A percentile compares a stretch with the other conserved stretches of the same genome.
These are phyloP conservation scores for Trichocomaceae sp. DNA, from an alignment of 2,329 filamentous ascomycete genomes.

Conservation along the genomic window DNA sequence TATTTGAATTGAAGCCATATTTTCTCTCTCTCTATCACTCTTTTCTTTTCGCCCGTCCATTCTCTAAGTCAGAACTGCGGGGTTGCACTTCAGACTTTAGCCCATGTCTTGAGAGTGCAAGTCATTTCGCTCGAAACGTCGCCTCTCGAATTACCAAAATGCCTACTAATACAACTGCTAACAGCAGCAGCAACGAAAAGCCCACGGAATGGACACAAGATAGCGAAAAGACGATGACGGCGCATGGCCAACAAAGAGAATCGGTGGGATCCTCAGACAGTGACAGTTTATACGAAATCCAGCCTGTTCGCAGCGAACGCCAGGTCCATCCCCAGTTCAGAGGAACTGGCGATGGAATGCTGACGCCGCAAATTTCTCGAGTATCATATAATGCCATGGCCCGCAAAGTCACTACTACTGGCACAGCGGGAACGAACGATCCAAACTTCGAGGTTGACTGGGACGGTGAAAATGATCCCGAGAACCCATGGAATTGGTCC, in stretches of 20 bases:
- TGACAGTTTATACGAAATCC: slow-evolving; percentile 10
- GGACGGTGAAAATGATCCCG: slow-evolving; percentile 49
- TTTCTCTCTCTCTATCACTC: neutral
- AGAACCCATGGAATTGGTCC: slow-evolving; percentile 52
- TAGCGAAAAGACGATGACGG: neutral
- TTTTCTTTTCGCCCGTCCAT: too few species aligned
- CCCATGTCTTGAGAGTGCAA: neutral
- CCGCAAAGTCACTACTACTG: slow-evolving; percentile 39
- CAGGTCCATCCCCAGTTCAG: slow-evolving; percentile 8
- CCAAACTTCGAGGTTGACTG: slow-evolving; percentile 69
- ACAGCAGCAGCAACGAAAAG: neutral
- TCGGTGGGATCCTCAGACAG: slow-evolving; percentile 6
- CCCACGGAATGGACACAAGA: neutral
- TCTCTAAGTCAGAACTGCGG: neutral
- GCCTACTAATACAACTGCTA: neutral
- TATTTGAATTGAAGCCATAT: neutral
- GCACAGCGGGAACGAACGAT: slow-evolving; percentile 42
- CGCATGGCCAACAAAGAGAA: neutral
- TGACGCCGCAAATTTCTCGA: slow-evolving; percentile 27
- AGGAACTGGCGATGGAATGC: slow-evolving; percentile 10
- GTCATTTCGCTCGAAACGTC: neutral
- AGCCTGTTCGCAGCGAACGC: slow-evolving; percentile 10
- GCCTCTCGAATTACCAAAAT: neutral
- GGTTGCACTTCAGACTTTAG: neutral
- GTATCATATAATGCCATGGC: slow-evolving; percentile 24